A percentile compares a stretch with the other conserved stretches of the same genome.
phyloP scores from a whole-genome alignment of 1,139 yeast species.

The Arxiozyma bovina region DNA sequence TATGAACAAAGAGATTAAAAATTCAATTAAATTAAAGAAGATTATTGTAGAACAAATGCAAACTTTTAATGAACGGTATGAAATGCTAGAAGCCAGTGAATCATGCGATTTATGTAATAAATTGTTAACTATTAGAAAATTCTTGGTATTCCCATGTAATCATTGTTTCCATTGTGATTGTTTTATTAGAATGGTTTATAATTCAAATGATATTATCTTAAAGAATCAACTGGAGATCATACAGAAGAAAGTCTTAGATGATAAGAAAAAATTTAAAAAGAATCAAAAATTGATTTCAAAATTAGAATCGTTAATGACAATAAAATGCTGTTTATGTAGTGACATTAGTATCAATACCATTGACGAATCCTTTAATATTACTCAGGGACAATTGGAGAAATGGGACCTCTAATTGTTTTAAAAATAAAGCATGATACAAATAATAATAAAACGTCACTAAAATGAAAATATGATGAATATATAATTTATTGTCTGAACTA shows the following conservation, averaged over 20 bases:
- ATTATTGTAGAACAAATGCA: constrained; percentile 53
- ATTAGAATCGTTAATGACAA: constrained; percentile 51
- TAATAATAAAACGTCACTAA: too few relatives aligned
- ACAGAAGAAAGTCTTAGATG: constrained; percentile 37
- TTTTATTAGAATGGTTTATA: constrained; percentile 49
- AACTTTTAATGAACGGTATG: constrained; percentile 41
- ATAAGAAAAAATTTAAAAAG: constrained; percentile 18
- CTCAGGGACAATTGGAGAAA: constrained; percentile 17
- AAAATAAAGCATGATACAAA: too few relatives aligned
- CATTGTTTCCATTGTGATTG: constrained; percentile 91
- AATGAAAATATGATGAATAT: background rate
- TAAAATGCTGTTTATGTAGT: constrained; percentile 74
- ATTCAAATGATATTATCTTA: constrained; percentile 59
- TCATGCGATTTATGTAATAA: constrained; percentile 66
- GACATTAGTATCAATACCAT: constrained; percentile 63
- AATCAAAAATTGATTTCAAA: constrained; percentile 16
- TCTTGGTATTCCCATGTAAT: constrained; percentile 79
- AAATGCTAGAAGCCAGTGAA: constrained; percentile 72
- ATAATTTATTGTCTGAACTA: background rate
- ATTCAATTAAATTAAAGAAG: constrained; percentile 56
- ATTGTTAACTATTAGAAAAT: constrained; percentile 63
- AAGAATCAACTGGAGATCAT: constrained; percentile 53
- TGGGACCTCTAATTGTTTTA: constrained; percentile 18
- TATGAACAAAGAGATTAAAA: constrained; percentile 68
- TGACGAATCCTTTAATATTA: constrained; percentile 43